These are phyloP conservation scores for Artemisia argyi DNA, from an alignment of 129 eudicot genomes.

Conservation along the genomic window DNA sequence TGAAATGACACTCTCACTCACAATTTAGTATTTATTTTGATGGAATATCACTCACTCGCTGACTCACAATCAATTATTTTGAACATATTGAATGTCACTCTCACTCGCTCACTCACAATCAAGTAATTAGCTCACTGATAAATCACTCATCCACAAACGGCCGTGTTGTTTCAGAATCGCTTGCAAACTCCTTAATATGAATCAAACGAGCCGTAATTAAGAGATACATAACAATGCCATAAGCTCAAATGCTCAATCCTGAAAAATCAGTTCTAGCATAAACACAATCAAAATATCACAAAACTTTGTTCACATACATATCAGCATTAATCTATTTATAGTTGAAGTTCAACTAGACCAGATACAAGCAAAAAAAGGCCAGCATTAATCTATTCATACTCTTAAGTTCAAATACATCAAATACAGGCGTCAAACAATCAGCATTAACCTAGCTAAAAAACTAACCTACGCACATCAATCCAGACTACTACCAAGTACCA, in stretches of 20 bases:
- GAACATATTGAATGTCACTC: neutral
- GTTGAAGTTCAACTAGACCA: no score
- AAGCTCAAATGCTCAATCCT: constrained; percentile 31
- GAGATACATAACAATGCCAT: constrained; percentile 16
- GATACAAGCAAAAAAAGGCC: no score
- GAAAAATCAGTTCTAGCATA: constrained; percentile 25
- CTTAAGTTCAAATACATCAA: no score
- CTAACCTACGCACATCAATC: no score
- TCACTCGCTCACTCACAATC: constrained; percentile 5
- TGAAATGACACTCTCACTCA: constrained; percentile 17
- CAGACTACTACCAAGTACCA: no score
- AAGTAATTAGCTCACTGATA: constrained; percentile 12
- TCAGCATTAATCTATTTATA: no score
- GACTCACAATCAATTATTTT: constrained; percentile 7
- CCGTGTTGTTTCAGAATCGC: constrained; percentile 26
- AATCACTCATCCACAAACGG: constrained; percentile 14
- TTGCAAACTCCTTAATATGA: constrained; percentile 19
- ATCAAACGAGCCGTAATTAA: constrained; percentile 1
- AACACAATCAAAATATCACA: constrained; percentile 13
- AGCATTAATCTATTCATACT: no score
- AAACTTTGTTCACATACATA: neutral
- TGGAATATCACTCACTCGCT: neutral
- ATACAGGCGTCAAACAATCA: no score
- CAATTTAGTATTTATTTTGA: neutral
- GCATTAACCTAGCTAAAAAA: no score